Base-by-base conservation (phyloP, 202 grass and related monocot genomes). In the Digitaria exilis region DNA sequence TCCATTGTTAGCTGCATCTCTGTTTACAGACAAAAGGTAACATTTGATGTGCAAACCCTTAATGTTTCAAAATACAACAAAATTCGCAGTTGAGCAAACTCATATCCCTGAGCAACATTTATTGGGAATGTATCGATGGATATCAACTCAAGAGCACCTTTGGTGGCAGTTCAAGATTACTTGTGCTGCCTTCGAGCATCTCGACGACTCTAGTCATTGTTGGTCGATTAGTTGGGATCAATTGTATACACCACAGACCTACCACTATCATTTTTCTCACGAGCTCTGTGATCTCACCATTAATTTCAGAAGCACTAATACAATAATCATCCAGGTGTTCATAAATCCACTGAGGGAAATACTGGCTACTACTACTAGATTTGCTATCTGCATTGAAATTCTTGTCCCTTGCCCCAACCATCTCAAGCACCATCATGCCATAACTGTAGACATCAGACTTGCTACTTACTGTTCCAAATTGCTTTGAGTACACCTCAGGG, bases 351-450 rank as follows among this genome's bases (percentile, higher is more conserved):
- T 87, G 62, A 10, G 87, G 87, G 48, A 89, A 92, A 87, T 92
- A 89, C 35, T 92, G 80, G 72, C 76, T 89, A 13, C 42, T 81
- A 41, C 43, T 82, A 6, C 35, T 6, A 42, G 72, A 65, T 46
- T 74, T 80, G 68, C 6, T 84, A 5, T 31, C 57, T 37, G 24
- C 31, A 76, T 69, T 34, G 9, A 35, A 50, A 24, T 85, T 92
- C 1, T 67, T 90, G 2, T 86, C 83, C 31, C 83, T 89, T 79
- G 72, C 81, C 24, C 90, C 91, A 63, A 79, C 81, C 73, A 93
- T 87, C 75, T 85, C 91, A n/a, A 93, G 70, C 1, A 93, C 14
- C 84, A 93, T 85, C 87, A 93, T 93, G 71, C 91, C 87, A 31
- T 90, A 90, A 39, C 87, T 90, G 3, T 93, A 93, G 7, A 90